Evolutionary conservation across 108 stramenopile species (phyloP).

Genomic region (Phaeodactylum tricornutum): DNA sequence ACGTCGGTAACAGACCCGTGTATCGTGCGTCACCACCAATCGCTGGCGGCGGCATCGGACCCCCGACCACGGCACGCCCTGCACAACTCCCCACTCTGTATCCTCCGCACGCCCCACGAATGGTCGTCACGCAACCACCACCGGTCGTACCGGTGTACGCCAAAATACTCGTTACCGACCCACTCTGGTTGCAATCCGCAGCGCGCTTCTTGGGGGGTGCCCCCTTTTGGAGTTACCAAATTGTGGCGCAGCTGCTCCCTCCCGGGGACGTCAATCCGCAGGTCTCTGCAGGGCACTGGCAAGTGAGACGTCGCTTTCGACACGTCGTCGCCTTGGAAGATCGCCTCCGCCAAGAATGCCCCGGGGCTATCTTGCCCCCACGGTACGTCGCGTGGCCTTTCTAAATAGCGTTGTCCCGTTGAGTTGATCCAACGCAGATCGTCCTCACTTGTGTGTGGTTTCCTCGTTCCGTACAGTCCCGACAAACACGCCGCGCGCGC

Average conservation of each 20-base stretch:
- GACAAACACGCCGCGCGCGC: conserved; percentile 78
- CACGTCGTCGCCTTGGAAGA: conserved; percentile 80
- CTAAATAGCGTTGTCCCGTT: neutral
- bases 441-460: neutral
- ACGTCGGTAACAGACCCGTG: conserved; percentile 1
- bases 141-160: conserved; percentile 43
- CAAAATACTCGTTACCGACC: conserved; percentile 44
- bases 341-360: conserved; percentile 53
- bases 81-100: conserved; percentile 1
- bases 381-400: conserved; percentile 11
- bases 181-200: conserved; percentile 53
- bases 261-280: conserved; percentile 6
- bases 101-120: conserved; percentile 12
- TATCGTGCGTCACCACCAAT: conserved; percentile 1
- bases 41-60: conserved; percentile 7
- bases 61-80: conserved; percentile 30
- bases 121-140: conserved; percentile 21
- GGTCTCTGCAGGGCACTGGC: conserved; percentile 23
- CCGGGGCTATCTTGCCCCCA: conserved; percentile 74
- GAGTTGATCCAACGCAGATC: conserved; percentile 3
- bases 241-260: conserved; percentile 34
- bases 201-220: conserved; percentile 21
- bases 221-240: conserved; percentile 75
- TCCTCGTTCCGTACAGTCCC: conserved; percentile 26
- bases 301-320: conserved; percentile 77